Percentiles rank a stretch among this genome's conserved stretches.
phyloP scores from a whole-genome alignment of 148 eudicot genomes.

The Rhododendron ferrugineum region DNA sequence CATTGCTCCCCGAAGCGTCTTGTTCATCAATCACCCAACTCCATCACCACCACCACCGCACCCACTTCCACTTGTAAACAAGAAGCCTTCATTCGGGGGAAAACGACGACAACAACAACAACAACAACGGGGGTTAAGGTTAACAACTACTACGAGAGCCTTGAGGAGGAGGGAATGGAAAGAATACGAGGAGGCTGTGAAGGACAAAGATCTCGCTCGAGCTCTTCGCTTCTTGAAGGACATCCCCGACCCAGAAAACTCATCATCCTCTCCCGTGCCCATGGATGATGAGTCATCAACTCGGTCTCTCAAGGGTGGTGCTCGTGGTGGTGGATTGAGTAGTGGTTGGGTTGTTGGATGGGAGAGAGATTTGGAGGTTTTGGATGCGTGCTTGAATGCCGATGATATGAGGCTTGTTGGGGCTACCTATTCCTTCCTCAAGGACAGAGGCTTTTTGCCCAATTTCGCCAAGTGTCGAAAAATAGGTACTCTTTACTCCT shows the following conservation, averaged over 20 bases:
- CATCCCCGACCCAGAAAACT: slow-evolving; percentile 21
- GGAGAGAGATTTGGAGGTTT: slow-evolving; percentile 80
- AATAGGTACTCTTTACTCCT: slow-evolving; percentile 47
- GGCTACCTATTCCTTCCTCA: slow-evolving; percentile 66
- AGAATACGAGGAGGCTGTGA: slow-evolving; percentile 85
- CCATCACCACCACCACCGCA: background rate
- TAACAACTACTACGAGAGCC: slow-evolving; percentile 26
- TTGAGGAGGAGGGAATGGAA: slow-evolving; percentile 51
- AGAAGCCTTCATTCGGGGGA: background rate
- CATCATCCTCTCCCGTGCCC: slow-evolving; percentile 2
- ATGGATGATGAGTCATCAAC: slow-evolving; percentile 19
- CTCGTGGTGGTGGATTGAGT: background rate
- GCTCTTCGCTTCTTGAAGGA: slow-evolving; percentile 61
- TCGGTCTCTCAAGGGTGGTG: slow-evolving; percentile 15
- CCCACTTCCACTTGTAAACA: background rate
- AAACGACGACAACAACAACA: background rate
- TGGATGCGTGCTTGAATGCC: slow-evolving; percentile 91
- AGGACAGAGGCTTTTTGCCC: slow-evolving; percentile 56
- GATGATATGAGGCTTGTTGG: slow-evolving; percentile 86
- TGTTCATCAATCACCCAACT: background rate
- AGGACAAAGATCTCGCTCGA: slow-evolving; percentile 69
- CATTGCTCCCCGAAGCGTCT: background rate
- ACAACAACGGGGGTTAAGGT: background rate
- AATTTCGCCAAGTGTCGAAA: slow-evolving; percentile 75
- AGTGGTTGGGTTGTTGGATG: slow-evolving; percentile 26